Base-by-base conservation (phyloP, 2,329 filamentous ascomycete species). In the Aspergillus oerlinghausenensis region DNA sequence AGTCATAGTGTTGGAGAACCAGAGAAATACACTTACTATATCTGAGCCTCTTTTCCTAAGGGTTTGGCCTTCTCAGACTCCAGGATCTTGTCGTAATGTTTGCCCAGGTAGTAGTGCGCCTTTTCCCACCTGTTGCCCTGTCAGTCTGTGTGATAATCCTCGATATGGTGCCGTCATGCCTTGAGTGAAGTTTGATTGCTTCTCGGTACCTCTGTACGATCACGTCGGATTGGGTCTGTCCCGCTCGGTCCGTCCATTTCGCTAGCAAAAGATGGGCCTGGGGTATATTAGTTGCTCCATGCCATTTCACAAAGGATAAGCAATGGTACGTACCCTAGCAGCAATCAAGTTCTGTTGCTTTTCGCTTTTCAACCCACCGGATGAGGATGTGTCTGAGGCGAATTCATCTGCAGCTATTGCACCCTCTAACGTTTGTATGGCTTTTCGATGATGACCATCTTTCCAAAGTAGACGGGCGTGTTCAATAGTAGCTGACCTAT, bases 231-330 rank as follows among this genome's bases (percentile, higher is more conserved):
- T 96, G 89, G 1, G 92, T 96, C 72, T 97, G 93, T 4, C 94
- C 94, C n/a, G 93, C 90, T 55, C 84, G 87, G 69, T 97, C 95
- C 28, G 97, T 86, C 95, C 95, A 99, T 71, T 97, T 97, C 11
- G 94, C 94, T 26, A 97, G 84, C 38, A 97, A 80, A 8, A 99
- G 80, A 68, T 96, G 87, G 25, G 94, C 92, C 71, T 91, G 49
- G 40, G 26, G 32, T 9, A 45, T 14, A 53, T 57, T 53, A 64
- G 62, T 45, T 29, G 54, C 50, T 29, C 17, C 11, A 43, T 9
- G 23, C 19, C 4, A 4, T 25, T 38, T 47, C 7, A 21, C 19
- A 26, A 17, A 11, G 6, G 43, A 11, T 14, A 25, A 23, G 8
- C 14, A 38, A 23, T 26, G 11, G 21, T 11, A 57, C 65, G 43